These are phyloP conservation scores for Exophiala bonariae DNA, from an alignment of 2,329 filamentous ascomycete species.

Conservation along the genomic window DNA sequence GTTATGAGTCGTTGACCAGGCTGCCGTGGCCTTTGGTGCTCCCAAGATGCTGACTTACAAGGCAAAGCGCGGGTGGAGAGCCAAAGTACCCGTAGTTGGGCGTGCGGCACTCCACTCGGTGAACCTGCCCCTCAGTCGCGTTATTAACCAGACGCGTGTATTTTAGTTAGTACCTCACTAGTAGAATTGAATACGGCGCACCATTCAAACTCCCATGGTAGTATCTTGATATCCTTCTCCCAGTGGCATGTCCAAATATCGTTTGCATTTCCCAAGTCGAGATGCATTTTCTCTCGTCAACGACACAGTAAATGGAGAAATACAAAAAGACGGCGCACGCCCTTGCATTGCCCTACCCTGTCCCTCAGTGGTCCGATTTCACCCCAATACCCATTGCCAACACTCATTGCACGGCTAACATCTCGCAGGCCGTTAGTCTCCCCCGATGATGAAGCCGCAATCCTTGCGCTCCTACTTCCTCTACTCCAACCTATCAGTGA, in stretches of 20 bases:
- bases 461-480: constrained; percentile 20
- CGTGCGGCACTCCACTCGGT: too few species aligned
- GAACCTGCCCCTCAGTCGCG: neutral
- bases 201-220: too few species aligned
- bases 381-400: neutral
- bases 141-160: constrained; percentile 1
- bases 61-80: too few species aligned
- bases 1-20: constrained; percentile 10
- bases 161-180: too few species aligned
- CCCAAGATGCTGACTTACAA: neutral
- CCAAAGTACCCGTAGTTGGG: too few species aligned
- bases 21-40: constrained; percentile 3
- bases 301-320: constrained; percentile 7
- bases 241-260: constrained; percentile 4
- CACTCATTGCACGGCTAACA: constrained; percentile 2
- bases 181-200: too few species aligned
- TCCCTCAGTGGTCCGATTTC: constrained; percentile 19
- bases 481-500: constrained; percentile 37
- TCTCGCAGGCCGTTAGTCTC: constrained; percentile 17
- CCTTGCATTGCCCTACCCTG: constrained; percentile 22
- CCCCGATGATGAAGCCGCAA: constrained; percentile 14
- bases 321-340: constrained; percentile 18
- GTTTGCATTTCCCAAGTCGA: too few species aligned
- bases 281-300: too few species aligned
- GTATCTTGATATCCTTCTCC: too few species aligned